Evolutionary conservation across 208 protist species (phyloP), one percentile per base, ranked within the genome.

Genomic region (Trypanosoma boissoni): DNA sequence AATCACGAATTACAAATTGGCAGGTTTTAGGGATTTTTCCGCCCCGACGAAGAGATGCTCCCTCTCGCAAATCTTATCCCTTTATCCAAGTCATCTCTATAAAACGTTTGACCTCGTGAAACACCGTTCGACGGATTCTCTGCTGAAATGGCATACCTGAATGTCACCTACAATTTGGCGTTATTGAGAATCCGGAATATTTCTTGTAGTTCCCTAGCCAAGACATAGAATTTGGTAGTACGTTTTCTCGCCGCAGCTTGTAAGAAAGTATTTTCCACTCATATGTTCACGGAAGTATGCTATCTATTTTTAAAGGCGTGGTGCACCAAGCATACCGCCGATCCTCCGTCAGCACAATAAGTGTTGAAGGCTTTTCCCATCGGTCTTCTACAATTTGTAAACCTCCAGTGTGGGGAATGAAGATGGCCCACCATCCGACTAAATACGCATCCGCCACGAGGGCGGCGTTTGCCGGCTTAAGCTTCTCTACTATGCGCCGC

Each of bases 391-490:
- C 24, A 14, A 67, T 12, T 8, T 16, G 16, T 3, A 58, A 10
- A 18, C 28, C 49, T 26, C 60, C 36, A 16, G 20, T 23, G 20
- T 58, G 31, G 14, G 48, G 4, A 39, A 67, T 26, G 16, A 58
- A 14, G 10, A 58, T 18, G 21, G 49, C 60, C 14, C 60, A 8
- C 60, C 31, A 67, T 44, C 50, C 60, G 9, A 43, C 28, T 8
- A 59, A 28, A 1, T 46, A 67, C 36, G 60, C 60, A 49, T 67
- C 50, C n/a, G 60, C 58, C 14, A 50, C 39, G 18, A 59, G 34
- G 24, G 50, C 26, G 6, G 34, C 34, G 34, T 12, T 12, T 39
- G 34, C 5, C n/a, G 14, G 6, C 27, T n/a, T 24, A 34, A 21
- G 10, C 8, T 8, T 1, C 23, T 34, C 16, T 18, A 3, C 2